phyloP scores from a whole-genome alignment of 129 eudicot species.

The Artemisia argyi region DNA sequence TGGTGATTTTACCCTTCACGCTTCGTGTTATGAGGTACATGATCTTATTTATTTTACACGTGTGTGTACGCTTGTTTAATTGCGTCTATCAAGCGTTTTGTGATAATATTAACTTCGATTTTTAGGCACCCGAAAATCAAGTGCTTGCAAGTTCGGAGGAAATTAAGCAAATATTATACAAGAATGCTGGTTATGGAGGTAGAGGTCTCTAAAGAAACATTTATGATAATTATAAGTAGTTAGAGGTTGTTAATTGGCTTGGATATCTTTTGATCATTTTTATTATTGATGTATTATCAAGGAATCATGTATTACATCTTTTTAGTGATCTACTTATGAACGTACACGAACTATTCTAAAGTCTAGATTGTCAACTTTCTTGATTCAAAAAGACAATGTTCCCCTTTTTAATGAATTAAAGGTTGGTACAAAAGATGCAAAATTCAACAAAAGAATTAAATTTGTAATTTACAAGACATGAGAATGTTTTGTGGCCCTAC shows the following conservation, averaged over 20 bases:
- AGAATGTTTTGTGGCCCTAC: conserved; percentile 34
- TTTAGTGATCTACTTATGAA: conserved; percentile 4
- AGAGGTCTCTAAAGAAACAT: conserved; percentile 47
- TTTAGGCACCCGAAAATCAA: conserved; percentile 49
- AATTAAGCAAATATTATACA: conserved; percentile 62
- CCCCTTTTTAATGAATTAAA: conserved; percentile 13
- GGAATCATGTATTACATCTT: neutral
- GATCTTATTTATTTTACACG: neutral
- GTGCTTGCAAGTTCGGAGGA: conserved; percentile 53
- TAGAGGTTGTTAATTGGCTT: neutral
- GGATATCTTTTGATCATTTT: neutral
- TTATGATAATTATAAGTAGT: neutral
- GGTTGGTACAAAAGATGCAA: conserved; percentile 27
- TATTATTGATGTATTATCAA: neutral
- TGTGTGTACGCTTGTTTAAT: neutral
- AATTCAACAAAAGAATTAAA: conserved; percentile 18
- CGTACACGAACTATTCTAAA: conserved; percentile 2
- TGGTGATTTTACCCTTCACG: conserved; percentile 65
- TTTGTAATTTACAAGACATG: conserved; percentile 10
- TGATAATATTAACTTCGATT: neutral
- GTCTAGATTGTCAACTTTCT: conserved; percentile 8
- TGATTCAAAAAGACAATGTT: conserved; percentile 15
- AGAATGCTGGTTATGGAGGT: conserved; percentile 83
- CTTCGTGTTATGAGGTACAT: conserved; percentile 77
- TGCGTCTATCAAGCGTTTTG: neutral